Conservation (phyloP, 176 grass and related monocot species). For the Aegilops longissima region DNA sequence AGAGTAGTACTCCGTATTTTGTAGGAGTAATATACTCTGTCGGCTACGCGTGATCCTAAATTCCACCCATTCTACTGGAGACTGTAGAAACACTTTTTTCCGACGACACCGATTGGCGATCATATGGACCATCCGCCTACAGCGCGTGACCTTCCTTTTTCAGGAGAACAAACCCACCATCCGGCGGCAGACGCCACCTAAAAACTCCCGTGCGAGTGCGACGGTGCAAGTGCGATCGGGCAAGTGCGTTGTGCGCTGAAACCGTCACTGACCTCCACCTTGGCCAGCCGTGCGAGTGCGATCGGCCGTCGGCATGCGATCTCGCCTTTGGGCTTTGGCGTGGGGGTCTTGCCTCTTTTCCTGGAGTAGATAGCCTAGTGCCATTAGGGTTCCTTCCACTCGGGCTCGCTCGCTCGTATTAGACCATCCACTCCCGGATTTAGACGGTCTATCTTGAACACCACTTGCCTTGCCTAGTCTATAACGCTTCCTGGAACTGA, state of each 20-base stretch:
- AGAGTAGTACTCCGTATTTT: too few species aligned
- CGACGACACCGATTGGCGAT: too few species aligned
- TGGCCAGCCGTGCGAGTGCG: neutral
- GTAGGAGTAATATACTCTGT: too few species aligned
- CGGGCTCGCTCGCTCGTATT: neutral
- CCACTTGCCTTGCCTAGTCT: neutral
- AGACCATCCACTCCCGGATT: neutral
- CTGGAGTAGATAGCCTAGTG: neutral
- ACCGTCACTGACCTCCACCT: neutral
- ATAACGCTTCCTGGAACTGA: neutral
- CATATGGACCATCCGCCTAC: too few species aligned
- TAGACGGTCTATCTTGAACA: neutral
- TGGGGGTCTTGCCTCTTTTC: neutral
- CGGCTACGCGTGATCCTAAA: too few species aligned
- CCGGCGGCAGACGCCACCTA: neutral
- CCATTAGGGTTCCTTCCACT: neutral
- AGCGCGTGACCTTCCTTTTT: neutral
- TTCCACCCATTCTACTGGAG: too few species aligned
- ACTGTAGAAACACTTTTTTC: too few species aligned
- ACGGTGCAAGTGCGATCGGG: neutral
- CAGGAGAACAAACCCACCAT: neutral
- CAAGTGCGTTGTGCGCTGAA: neutral
- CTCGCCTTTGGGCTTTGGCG: neutral
- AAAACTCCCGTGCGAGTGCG: neutral
- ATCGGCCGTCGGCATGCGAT: neutral